Evolutionary conservation across 1,284 basidiomycete genomes (phyloP).

Genomic region (Pyrrhoderma lamaoense): DNA sequence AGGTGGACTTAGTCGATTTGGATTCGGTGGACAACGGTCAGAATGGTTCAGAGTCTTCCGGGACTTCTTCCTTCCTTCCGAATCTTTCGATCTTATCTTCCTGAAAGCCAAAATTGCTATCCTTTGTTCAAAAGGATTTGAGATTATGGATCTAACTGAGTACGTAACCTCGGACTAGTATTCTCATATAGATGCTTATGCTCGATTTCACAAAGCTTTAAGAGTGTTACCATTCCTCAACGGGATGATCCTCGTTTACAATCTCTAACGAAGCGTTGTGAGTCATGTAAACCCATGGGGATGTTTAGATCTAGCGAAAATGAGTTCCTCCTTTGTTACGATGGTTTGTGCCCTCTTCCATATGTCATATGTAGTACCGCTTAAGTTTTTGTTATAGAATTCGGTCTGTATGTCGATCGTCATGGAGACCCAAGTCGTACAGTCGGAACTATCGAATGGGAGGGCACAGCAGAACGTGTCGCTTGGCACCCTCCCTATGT

Average conservation of each 20-base stretch:
- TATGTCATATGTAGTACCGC: not conserved
- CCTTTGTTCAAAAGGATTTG: slow-evolving; percentile 89
- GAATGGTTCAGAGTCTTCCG: slow-evolving; percentile 93
- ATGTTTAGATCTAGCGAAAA: slow-evolving; percentile 88
- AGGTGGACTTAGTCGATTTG: slow-evolving; percentile 63
- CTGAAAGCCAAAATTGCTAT: slow-evolving; percentile 88
- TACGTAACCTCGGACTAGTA: slow-evolving; percentile 33
- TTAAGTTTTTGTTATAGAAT: slow-evolving; percentile 48
- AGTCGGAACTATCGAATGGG: slow-evolving; percentile 85
- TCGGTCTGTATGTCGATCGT: slow-evolving; percentile 85
- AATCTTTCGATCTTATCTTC: slow-evolving; percentile 86
- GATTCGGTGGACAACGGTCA: slow-evolving; percentile 67
- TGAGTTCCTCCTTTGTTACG: slow-evolving; percentile 90
- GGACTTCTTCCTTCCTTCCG: slow-evolving; percentile 88
- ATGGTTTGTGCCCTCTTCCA: slow-evolving; percentile 46
- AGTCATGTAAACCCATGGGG: slow-evolving; percentile 77
- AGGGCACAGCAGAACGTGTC: slow-evolving; percentile 82
- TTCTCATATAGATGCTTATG: slow-evolving; percentile 9
- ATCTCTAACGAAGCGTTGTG: slow-evolving; percentile 74
- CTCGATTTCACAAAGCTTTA: slow-evolving; percentile 45
- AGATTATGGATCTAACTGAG: slow-evolving; percentile 93
- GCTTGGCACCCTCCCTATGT: slow-evolving; percentile 87
- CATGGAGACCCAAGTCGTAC: slow-evolving; percentile 78
- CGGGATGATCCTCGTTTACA: slow-evolving; percentile 69
- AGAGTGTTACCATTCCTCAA: slow-evolving; percentile 82